Evolutionary conservation across 73 alveolate genomes (phyloP).

Genomic region (Paramecium tetraurelia): DNA sequence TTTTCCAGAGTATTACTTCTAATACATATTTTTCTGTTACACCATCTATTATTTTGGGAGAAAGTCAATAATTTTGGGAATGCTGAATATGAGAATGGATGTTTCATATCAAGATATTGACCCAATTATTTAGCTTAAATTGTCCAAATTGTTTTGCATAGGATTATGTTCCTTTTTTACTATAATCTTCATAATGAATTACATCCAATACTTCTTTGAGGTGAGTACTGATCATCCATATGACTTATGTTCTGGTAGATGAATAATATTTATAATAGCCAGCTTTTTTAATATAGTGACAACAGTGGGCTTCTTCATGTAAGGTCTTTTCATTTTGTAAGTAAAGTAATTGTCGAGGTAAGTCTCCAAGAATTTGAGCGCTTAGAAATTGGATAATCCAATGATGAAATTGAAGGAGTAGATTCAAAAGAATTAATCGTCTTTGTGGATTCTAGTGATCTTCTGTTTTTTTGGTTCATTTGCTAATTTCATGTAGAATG

Average conservation of each 20-base stretch:
- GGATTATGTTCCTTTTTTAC: conserved; percentile 36
- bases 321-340: conserved; percentile 27
- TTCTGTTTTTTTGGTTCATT: conserved; percentile 30
- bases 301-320: conserved; percentile 43
- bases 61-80: conserved; percentile 15
- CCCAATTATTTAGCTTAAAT: conserved; percentile 26
- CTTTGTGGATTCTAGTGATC: neutral
- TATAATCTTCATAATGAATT: neutral
- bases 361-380: neutral
- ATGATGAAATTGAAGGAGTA: neutral
- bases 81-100: conserved; percentile 50
- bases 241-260: conserved; percentile 19
- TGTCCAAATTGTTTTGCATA: conserved; percentile 22
- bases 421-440: neutral
- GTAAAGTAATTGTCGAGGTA: conserved; percentile 24
- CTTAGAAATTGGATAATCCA: neutral
- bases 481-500: neutral
- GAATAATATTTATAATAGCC: neutral
- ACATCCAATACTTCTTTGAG: neutral
- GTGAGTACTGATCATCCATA: neutral
- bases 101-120: conserved; percentile 25
- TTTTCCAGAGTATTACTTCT: conserved; percentile 31
- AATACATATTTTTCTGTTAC: conserved; percentile 5
- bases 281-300: conserved; percentile 14
- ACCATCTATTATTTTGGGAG: conserved; percentile 45